A percentile compares a stretch with the other conserved stretches of the same genome.
phyloP scores from a whole-genome alignment of 2,329 filamentous ascomycete species.

The Paramyrothecium sp. region DNA sequence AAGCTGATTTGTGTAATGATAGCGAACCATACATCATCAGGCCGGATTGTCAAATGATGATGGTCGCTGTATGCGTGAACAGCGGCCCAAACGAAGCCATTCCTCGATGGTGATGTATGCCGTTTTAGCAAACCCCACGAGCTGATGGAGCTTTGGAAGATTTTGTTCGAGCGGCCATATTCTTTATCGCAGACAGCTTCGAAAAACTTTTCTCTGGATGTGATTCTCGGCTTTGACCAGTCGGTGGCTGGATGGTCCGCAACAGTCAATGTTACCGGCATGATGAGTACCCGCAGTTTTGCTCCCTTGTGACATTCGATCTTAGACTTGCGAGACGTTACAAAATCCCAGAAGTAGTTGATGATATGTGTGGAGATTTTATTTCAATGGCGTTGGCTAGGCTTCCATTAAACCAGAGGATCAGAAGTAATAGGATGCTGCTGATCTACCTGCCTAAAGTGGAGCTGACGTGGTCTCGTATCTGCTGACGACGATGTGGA shows the following conservation, averaged over 20 bases:
- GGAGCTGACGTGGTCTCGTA: no score
- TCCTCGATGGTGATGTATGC: constrained; percentile 10
- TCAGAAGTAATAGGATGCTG: no score
- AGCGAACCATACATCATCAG: constrained; percentile 52
- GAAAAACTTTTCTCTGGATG: background rate
- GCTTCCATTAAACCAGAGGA: no score
- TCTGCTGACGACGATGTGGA: no score
- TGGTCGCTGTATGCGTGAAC: constrained; percentile 39
- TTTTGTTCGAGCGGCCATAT: background rate
- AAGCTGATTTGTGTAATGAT: constrained; percentile 47
- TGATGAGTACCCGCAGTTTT: no score
- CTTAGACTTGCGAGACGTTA: no score
- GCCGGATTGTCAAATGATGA: constrained; percentile 44
- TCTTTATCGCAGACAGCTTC: background rate
- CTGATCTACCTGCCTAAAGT: no score
- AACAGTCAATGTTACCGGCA: background rate
- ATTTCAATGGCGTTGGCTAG: no score
- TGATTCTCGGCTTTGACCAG: background rate
- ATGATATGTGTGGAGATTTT: no score
- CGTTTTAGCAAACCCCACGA: background rate
- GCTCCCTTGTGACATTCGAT: no score
- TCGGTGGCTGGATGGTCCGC: background rate
- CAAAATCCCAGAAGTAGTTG: no score
- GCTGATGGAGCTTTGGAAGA: background rate
- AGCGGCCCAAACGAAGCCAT: constrained; percentile 37